Conservation (phyloP, 192 early-diverging fungal genomes). For the Entomortierella parvispora region DNA sequence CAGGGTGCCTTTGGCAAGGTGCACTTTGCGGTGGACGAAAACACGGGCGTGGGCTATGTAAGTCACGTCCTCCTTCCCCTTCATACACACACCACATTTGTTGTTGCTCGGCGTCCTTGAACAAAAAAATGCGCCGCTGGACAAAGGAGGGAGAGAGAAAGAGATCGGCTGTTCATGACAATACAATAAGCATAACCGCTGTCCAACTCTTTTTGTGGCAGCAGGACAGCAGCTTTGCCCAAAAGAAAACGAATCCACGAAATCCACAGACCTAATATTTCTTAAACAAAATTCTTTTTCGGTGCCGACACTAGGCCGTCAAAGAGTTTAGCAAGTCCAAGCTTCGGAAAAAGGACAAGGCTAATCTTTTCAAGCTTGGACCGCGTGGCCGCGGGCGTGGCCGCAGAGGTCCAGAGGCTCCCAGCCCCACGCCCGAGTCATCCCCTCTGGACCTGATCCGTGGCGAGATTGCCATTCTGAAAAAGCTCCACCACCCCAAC, state of each 20-base stretch:
- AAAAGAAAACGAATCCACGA: too few species aligned
- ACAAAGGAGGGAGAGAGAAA: too few species aligned
- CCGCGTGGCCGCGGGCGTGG: constrained; percentile 67
- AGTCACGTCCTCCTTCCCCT: constrained; percentile 11
- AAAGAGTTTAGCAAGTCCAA: constrained; percentile 95
- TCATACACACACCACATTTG: not conserved
- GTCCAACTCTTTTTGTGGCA: too few species aligned
- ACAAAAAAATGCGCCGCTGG: not conserved
- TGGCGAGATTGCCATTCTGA: constrained; percentile 91
- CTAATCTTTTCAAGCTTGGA: constrained; percentile 59
- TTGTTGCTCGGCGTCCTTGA: not conserved
- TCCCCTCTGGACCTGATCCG: constrained; percentile 90
- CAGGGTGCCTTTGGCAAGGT: constrained; percentile 93
- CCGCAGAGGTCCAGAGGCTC: constrained; percentile 59
- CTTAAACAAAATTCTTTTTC: too few species aligned
- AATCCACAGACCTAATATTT: too few species aligned
- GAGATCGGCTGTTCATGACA: too few species aligned
- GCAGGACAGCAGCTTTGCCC: too few species aligned
- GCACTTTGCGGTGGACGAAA: constrained; percentile 71
- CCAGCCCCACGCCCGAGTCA: constrained; percentile 8
- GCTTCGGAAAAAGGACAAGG: constrained; percentile 76
- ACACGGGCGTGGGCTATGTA: constrained; percentile 67
- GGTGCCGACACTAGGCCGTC: constrained; percentile 70
- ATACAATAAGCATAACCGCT: too few species aligned
- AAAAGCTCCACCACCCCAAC: constrained; percentile 92